Evolutionary conservation across 2,329 filamentous ascomycete genomes (phyloP), one percentile per base, ranked within the genome.

Genomic region (Chaetomium sp.): DNA sequence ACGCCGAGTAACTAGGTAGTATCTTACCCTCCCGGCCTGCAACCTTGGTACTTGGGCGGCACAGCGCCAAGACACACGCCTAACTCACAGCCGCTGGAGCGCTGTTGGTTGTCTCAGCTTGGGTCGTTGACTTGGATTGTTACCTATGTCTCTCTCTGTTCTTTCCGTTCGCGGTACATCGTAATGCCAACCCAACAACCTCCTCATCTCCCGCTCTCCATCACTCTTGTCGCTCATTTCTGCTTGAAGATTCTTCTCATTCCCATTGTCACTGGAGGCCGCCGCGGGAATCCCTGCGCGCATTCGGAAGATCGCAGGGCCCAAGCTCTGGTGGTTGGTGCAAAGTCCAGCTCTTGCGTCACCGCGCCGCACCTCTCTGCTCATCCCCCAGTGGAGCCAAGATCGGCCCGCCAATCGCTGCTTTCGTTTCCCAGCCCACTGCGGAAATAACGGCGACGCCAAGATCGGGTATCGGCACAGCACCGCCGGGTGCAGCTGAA

Each of bases 401-500:
- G 8, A 12, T 23, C 8, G 47, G n/a, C 23, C 33, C 5, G 29
- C 60, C 64, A 58, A 66, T 60, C 29, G 47, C 13, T 16, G 38
- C 25, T 3, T 25, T 51, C n/a, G 21, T 45, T 60, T 45, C 51
- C 38, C 25, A 29, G 38, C 19, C 35, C 35, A 49, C 33, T 25
- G 16, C 53, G 13, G 45, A 47, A 51, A 49, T 45, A 13, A 23
- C 29, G n/a, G 9, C 29, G 2, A 9, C 16, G 49, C 56, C 45
- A 60, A 63, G 47, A 57, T 25, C 61, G 65, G 65, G 23, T 63
- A 58, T 45, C 65, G 65, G 65, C 65, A 66, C 57, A 42, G 55
- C 29, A 21, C 38, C 29, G 21, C 8, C 35, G 27, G 13, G 12
- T 47, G 33, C 47, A 33, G 49, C 51, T 57, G 27, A 45, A 50